These are phyloP conservation scores for Xerocomus nothofagi DNA, from an alignment of 1,284 basidiomycete species.

Conservation along the genomic window DNA sequence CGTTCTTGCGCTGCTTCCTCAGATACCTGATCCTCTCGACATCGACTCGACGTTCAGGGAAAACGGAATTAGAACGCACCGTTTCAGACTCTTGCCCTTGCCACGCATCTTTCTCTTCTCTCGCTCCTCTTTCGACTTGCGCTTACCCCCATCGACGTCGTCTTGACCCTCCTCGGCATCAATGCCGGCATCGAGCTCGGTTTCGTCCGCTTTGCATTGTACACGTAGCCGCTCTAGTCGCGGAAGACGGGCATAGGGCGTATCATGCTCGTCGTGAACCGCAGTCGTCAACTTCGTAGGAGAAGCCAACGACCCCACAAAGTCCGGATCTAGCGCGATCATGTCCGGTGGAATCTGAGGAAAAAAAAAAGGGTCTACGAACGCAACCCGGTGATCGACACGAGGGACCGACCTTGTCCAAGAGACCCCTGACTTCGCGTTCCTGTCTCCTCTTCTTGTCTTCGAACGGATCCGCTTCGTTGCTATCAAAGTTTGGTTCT, in stretches of 20 bases:
- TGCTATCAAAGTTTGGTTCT: conserved; percentile 93
- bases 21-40: conserved; percentile 50
- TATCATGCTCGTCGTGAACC: conserved; percentile 51
- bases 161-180: conserved; percentile 39
- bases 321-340: conserved; percentile 88
- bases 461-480: conserved; percentile 95
- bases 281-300: conserved; percentile 58
- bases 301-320: conserved; percentile 73
- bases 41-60: not conserved
- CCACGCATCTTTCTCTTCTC: conserved; percentile 85
- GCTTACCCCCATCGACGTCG: conserved; percentile 36
- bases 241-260: conserved; percentile 71
- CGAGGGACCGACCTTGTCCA: conserved; percentile 79
- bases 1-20: conserved; percentile 89
- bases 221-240: conserved; percentile 72
- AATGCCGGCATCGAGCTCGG: conserved; percentile 44
- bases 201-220: conserved; percentile 72
- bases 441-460: conserved; percentile 81
- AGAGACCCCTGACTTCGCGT: conserved; percentile 84
- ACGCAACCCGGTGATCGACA: too few relatives aligned
- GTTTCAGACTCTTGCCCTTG: conserved; percentile 80
- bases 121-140: conserved; percentile 47
- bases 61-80: conserved; percentile 39
- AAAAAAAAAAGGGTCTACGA: too few relatives aligned
- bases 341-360: conserved; percentile 90